Evolutionary conservation across 805 yeast genomes (phyloP), one percentile per base, ranked within the genome.

Genomic region (Hanseniaspora vineae): DNA sequence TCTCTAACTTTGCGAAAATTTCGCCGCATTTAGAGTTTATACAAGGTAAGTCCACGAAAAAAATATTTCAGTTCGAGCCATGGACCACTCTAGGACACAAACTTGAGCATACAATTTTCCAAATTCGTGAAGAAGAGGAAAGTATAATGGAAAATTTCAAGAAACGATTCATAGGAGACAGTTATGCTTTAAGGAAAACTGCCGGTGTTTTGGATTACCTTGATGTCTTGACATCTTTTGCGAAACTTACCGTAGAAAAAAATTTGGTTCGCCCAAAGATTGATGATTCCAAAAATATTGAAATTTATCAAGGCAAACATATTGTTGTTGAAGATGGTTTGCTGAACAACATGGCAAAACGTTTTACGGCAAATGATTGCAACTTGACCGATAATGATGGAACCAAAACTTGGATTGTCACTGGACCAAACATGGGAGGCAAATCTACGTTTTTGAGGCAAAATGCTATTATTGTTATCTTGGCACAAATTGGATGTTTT

Each of bases 401-500:
- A 0, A 54, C 58, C 6, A 52, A 63, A 5, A 57, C 75, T 2
- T 73, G 84, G 69, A 70, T 86, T 15, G 76, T 86, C n/a, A 82
- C 95, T 0, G 96, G 96, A 0, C 95, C 96, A 0, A 86, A 86
- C 58, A 83, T 83, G 90, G 90, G 90, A 6, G 92, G 92, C 8
- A 84, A 84, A 58, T 81, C 88, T 6, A 81, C 88, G 1, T 82
- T 78, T 57, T 71, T 84, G 42, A 72, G 86, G 51, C 89, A 83
- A 48, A 78, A 81, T 54, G 92, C 89, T 0, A 59, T 83, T 4
- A 72, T 81, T 42, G 78, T 75, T 2, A 78, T 84, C 23, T 64
- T 84, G 66, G 78, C 84, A 0, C 94, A 84, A 58, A 75, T 81
- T 44, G 94, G 94, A 0, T 76, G 82, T 18, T 82, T 70, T 61